Conservation (phyloP, 176 grass and related monocot species). For the Rhipidocladum racemiflorum region DNA sequence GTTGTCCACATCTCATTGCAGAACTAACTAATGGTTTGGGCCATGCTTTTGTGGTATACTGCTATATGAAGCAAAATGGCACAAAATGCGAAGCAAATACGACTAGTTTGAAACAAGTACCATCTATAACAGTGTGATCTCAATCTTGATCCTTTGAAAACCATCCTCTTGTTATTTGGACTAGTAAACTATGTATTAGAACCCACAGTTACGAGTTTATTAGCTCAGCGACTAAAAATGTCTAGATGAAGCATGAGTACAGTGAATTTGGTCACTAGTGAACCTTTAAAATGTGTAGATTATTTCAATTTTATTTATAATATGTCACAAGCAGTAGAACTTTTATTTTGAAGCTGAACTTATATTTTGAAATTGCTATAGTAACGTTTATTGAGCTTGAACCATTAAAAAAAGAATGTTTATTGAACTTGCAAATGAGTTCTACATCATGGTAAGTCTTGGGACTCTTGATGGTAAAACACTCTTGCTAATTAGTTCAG, state of each 20-base stretch:
- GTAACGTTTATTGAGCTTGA: not conserved
- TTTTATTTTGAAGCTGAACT: not conserved
- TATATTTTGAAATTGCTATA: not conserved
- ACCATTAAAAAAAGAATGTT: not conserved
- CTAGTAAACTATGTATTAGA: not conserved
- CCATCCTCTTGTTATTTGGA: not conserved
- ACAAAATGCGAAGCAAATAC: not conserved
- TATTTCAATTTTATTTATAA: not conserved
- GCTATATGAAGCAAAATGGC: not conserved
- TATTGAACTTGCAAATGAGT: not conserved
- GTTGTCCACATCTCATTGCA: not conserved
- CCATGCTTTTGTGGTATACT: not conserved
- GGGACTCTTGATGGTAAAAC: not conserved
- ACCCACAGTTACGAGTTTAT: not conserved
- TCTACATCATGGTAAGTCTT: not conserved
- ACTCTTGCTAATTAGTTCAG: not conserved
- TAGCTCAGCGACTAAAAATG: no score
- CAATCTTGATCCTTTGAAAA: not conserved
- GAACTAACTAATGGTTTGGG: not conserved
- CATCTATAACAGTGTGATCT: not conserved
- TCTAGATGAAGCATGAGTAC: no score
- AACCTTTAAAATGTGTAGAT: not conserved
- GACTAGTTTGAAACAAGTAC: not conserved
- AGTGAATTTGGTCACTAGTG: no score
- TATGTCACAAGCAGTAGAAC: not conserved